Conservation (phyloP, 257 asterid species). For the Solanum ahanhuiri region DNA sequence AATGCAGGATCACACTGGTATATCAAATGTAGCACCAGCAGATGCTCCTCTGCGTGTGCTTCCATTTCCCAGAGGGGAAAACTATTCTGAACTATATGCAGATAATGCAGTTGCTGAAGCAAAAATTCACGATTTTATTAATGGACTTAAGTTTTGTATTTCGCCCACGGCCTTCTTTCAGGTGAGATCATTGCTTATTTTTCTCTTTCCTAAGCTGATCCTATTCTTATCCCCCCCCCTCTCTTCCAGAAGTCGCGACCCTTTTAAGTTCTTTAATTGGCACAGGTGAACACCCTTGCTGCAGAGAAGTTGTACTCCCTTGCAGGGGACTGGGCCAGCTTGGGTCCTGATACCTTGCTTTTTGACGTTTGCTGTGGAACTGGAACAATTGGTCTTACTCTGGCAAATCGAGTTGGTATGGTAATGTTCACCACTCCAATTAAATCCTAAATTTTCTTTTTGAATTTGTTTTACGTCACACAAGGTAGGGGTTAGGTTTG, state of each 20-base stretch:
- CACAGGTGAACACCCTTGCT: slow-evolving; percentile 94
- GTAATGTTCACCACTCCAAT: slow-evolving; percentile 49
- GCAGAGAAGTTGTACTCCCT: slow-evolving; percentile 91
- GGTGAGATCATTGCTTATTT: slow-evolving; percentile 27
- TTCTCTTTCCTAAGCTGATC: not conserved
- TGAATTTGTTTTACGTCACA: not conserved
- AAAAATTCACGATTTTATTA: slow-evolving; percentile 78
- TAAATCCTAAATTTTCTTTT: not conserved
- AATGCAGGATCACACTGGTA: slow-evolving; percentile 85
- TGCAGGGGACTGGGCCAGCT: slow-evolving; percentile 96
- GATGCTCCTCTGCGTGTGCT: slow-evolving; percentile 72
- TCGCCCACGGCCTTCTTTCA: slow-evolving; percentile 99
- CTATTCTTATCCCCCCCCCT: not conserved
- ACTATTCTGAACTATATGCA: slow-evolving; percentile 29
- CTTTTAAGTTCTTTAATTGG: slow-evolving; percentile 4
- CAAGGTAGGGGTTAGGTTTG: not conserved
- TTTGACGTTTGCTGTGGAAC: slow-evolving; percentile 98
- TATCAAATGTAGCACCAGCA: slow-evolving; percentile 92
- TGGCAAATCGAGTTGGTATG: slow-evolving; percentile 97
- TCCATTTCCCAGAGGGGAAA: slow-evolving; percentile 31
- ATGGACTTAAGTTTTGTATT: slow-evolving; percentile 67
- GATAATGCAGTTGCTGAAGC: slow-evolving; percentile 52
- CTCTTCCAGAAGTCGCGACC: not conserved
- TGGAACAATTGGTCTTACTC: slow-evolving; percentile 89
- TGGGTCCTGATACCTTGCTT: slow-evolving; percentile 88